Evolutionary conservation across 2,329 filamentous ascomycete genomes (phyloP), one percentile per base, ranked within the genome.

Genomic region (Phialophora macrospora): DNA sequence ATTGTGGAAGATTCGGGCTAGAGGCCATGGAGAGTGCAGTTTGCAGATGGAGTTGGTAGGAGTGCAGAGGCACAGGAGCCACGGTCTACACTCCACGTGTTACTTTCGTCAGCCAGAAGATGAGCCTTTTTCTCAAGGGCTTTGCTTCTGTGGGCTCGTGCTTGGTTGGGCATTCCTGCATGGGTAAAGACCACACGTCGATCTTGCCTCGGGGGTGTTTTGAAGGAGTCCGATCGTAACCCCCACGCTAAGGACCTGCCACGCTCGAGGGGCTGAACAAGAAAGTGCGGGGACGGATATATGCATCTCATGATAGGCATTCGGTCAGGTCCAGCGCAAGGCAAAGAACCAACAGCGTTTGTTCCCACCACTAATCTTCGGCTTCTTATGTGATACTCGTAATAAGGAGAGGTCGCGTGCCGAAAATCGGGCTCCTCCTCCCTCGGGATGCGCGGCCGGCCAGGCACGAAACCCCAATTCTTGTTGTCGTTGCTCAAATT

Each of bases 221-320:
- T 17, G 28, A 32, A 24, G 11, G 32, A 32, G 22, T 55, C 14
- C 59, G 48, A 55, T 55, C 49, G 32, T 26, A 9, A 32, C 38
- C 20, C 38, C 65, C 63, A 41, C 26, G 44, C 30, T 38, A 60
- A 28, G 28, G 28, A 6, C 24, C 48, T 1, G 17, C 52, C 26
- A 55, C 28, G 52, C 52, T 17, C 52, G 20, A 28, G 22, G 26
- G 26, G 14, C 38, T 12, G 44, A 49, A 46, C 30, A 17, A 38
- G 57, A 52, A 61, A 57, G 44, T 64, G 62, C 65, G 65, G 65
- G 65, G 65, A 60, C 65, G 59, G 62, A 65, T 63, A 60, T 63
- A 55, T 68, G 62, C 65, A 66, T 63, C 38, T 60, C 58, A 60
- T 60, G 58, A 60, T 60, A 60, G 58, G 58, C 58, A 65, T 62